A percentile compares a stretch with the other conserved stretches of the same genome.
These are phyloP conservation scores for Pichia sp. DNA, from an alignment of 1,139 yeast genomes.

Conservation along the genomic window DNA sequence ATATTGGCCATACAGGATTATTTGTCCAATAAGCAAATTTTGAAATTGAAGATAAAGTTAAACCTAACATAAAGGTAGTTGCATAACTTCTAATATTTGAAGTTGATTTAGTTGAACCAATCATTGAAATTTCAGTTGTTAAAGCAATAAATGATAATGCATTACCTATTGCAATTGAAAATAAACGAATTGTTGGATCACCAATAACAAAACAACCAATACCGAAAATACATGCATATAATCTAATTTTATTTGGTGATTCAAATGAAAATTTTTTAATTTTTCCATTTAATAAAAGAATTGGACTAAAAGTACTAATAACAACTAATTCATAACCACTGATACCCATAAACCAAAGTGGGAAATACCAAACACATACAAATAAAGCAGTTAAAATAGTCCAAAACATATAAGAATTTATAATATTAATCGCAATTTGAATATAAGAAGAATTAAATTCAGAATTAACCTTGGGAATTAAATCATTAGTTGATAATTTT, in stretches of 20 bases:
- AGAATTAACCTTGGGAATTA: slow-evolving; percentile 19
- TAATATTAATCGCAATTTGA: slow-evolving; percentile 41
- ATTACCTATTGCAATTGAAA: slow-evolving; percentile 61
- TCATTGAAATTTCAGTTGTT: slow-evolving; percentile 44
- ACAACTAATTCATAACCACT: slow-evolving; percentile 86
- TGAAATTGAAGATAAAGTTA: slow-evolving; percentile 63
- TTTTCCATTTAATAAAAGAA: slow-evolving; percentile 51
- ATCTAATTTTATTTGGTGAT: slow-evolving; percentile 47
- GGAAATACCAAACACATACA: slow-evolving; percentile 92
- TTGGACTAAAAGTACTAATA: slow-evolving; percentile 39
- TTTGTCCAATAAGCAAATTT: slow-evolving; percentile 77
- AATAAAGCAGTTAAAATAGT: slow-evolving; percentile 73
- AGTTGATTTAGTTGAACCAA: slow-evolving; percentile 39
- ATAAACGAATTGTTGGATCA: slow-evolving; percentile 64
- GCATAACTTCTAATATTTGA: slow-evolving; percentile 44
- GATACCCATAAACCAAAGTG: slow-evolving; percentile 96
- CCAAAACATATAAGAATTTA: slow-evolving; percentile 77
- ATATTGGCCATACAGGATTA: slow-evolving; percentile 94
- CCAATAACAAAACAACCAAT: slow-evolving; percentile 67
- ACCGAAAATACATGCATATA: slow-evolving; percentile 59
- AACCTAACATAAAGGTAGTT: slow-evolving; percentile 63
- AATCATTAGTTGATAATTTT: neutral
- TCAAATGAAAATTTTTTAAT: slow-evolving; percentile 36
- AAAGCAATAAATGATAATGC: slow-evolving; percentile 59
- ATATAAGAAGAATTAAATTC: slow-evolving; percentile 31